A percentile compares a stretch with the other conserved stretches of the same genome.
Evolutionary conservation across 129 eudicot species (phyloP).

Genomic region (Saposhnikovia divaricata): DNA sequence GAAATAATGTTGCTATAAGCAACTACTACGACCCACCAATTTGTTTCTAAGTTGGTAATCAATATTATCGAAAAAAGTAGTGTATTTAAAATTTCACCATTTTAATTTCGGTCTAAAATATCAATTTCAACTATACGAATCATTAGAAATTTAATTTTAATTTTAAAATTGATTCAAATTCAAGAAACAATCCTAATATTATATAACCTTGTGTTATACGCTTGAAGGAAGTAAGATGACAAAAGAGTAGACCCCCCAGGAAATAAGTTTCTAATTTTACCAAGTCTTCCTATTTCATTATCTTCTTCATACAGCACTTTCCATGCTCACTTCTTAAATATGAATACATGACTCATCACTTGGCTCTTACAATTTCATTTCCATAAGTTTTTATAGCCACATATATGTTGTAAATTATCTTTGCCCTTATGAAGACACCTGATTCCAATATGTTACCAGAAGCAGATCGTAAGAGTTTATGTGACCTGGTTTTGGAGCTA

Average conservation of each 20-base stretch:
- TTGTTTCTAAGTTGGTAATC: too few species aligned
- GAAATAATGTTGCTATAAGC: too few species aligned
- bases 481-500: slow-evolving; percentile 23
- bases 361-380: too few species aligned
- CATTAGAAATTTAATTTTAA: too few species aligned
- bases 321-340: not conserved
- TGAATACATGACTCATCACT: not conserved
- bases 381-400: too few species aligned
- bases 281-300: slow-evolving; percentile 14
- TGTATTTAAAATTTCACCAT: too few species aligned
- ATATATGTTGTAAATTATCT: not conserved
- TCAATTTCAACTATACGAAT: too few species aligned
- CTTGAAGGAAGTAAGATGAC: not conserved
- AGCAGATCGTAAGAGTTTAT: slow-evolving; percentile 24
- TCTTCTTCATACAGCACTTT: not conserved
- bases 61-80: too few species aligned
- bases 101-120: too few species aligned
- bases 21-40: too few species aligned
- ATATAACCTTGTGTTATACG: slow-evolving; percentile 8
- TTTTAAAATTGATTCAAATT: too few species aligned
- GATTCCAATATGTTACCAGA: not conserved
- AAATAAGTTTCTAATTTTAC: not conserved
- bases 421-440: not conserved
- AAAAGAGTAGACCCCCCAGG: slow-evolving; percentile 9
- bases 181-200: not conserved